Conservation (phyloP, 306 rosid genomes). For the Myrica gale region DNA sequence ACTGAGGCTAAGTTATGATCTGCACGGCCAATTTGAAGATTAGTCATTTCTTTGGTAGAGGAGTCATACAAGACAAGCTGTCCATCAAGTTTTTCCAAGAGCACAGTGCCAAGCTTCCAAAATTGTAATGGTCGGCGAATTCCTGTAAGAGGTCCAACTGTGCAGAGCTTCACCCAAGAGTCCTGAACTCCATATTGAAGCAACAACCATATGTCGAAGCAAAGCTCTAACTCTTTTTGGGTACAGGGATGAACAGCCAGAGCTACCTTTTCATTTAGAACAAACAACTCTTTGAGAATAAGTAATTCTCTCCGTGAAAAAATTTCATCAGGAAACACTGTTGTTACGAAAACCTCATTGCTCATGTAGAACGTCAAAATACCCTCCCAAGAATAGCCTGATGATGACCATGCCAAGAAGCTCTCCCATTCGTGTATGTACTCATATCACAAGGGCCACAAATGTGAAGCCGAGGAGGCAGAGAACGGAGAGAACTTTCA, state of each 20-base stretch:
- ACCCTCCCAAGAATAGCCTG: no score
- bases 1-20: no score
- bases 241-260: background rate
- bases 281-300: background rate
- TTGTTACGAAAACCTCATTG: background rate
- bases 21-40: background rate
- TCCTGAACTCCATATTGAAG: background rate
- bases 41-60: background rate
- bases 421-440: background rate
- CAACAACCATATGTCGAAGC: background rate
- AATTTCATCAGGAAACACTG: background rate
- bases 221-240: background rate
- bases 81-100: background rate
- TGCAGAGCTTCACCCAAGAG: background rate
- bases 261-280: background rate
- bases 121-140: background rate
- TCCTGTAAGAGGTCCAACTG: background rate
- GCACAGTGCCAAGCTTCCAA: background rate
- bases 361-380: background rate
- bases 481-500: background rate
- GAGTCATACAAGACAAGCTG: background rate
- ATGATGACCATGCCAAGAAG: background rate
- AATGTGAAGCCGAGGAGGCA: no score
- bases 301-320: background rate
- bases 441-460: background rate